Percentiles rank a stretch among this genome's conserved stretches.
Conservation (phyloP, 2,329 filamentous ascomycete species). For the Ascochyta koolunga region DNA sequence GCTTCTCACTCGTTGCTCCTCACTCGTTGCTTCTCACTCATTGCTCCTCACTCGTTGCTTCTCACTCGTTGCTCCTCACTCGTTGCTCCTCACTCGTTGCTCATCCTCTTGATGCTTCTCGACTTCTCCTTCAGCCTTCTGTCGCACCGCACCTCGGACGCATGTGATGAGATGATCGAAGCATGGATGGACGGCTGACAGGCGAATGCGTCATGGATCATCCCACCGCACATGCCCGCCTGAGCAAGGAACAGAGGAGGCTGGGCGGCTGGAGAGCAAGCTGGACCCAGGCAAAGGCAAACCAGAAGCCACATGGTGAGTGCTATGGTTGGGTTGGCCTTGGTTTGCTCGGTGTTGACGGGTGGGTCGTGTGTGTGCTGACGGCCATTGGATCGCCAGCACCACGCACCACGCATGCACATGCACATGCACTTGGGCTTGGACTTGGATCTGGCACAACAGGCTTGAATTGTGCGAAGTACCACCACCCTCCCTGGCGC, state of each 20-base stretch:
- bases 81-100: no score
- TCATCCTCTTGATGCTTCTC: no score
- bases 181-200: slow-evolving; percentile 10
- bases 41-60: no score
- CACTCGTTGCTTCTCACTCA: no score
- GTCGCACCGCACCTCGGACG: background rate
- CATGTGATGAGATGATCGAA: slow-evolving; percentile 3
- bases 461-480: slow-evolving; percentile 11
- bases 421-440: no score
- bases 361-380: background rate
- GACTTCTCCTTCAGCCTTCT: no score
- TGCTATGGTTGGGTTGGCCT: background rate
- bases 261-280: slow-evolving; percentile 4
- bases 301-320: background rate
- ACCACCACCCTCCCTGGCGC: slow-evolving; percentile 3
- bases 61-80: no score
- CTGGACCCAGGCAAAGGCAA: background rate
- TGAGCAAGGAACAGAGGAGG: background rate
- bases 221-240: slow-evolving; percentile 2
- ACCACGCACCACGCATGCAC: no score
- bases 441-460: slow-evolving; percentile 2
- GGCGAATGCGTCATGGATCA: slow-evolving; percentile 12
- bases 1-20: no score
- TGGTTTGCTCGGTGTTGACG: slow-evolving; percentile 2
- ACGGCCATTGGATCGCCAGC: slow-evolving; percentile 8